Percentiles rank a stretch among this genome's conserved stretches.
Conservation (phyloP, 352 stramenopile genomes). For the Nannochloropsis limnetica region DNA sequence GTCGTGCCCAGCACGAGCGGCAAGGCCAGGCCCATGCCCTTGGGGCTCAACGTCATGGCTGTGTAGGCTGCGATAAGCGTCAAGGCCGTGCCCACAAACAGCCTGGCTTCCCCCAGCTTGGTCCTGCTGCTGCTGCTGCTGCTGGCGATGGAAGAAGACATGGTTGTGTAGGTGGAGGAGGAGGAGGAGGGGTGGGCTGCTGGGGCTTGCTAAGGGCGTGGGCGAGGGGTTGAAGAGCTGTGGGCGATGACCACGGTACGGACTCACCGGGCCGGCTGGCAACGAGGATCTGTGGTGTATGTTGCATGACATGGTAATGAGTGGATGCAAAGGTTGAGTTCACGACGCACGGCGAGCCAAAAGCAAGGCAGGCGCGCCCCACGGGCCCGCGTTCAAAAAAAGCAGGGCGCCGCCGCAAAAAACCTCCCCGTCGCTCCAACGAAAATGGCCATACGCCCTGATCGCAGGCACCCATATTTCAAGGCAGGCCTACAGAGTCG, state of each 20-base stretch:
- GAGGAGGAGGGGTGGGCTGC: neutral
- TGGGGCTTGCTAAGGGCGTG: neutral
- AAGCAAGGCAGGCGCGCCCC: no score
- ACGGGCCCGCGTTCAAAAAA: no score
- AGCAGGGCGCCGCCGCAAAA: no score
- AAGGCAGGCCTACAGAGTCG: neutral
- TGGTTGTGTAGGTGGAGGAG: neutral
- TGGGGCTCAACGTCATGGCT: neutral
- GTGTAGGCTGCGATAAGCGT: neutral
- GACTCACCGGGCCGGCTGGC: no score
- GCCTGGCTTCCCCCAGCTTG: neutral
- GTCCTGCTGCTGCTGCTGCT: neutral
- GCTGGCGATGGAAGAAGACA: neutral
- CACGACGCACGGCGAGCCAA: no score
- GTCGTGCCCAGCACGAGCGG: constrained; percentile 20
- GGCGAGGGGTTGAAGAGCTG: neutral
- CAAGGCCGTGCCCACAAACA: neutral
- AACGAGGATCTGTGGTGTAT: no score
- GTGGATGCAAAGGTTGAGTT: no score
- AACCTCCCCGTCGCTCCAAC: no score
- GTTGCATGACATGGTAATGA: no score
- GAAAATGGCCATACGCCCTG: no score
- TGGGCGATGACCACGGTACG: no score
- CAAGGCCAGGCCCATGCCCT: neutral
- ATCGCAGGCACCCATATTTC: neutral